phyloP scores from a whole-genome alignment of 2,329 filamentous ascomycete genomes.

The Botrytis squamosa region DNA sequence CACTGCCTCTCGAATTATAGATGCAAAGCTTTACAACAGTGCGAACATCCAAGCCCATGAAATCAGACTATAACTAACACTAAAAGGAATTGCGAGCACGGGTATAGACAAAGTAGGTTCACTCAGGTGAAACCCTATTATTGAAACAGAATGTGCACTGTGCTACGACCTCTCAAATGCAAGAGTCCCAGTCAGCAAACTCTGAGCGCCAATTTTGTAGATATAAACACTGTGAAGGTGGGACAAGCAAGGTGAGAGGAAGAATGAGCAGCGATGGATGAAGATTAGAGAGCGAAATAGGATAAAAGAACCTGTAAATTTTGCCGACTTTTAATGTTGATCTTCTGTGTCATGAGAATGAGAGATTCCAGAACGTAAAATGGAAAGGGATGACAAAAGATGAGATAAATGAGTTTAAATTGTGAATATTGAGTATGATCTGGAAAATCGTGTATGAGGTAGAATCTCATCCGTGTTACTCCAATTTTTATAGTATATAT shows the following conservation, averaged over 20 bases:
- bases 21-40: neutral
- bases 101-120: neutral
- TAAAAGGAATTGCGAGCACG: too few relatives aligned
- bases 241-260: neutral
- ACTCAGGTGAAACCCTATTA: neutral
- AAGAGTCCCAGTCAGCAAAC: neutral
- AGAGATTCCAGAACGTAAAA: neutral
- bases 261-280: neutral
- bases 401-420: neutral
- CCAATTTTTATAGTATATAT: neutral
- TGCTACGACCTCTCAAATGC: neutral
- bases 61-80: accelerated
- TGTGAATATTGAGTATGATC: neutral
- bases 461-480: too few relatives aligned
- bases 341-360: neutral
- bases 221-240: neutral
- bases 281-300: neutral
- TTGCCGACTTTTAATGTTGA: neutral
- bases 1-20: neutral
- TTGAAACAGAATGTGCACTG: neutral
- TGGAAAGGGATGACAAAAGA: neutral
- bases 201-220: too few relatives aligned
- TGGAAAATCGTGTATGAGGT: too few relatives aligned
- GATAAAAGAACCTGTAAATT: neutral
- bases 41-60: neutral